Percentiles rank a stretch among this genome's conserved stretches.
Evolutionary conservation across 2,329 filamentous ascomycete genomes (phyloP).

Genomic region (Bretziella fagacearum): DNA sequence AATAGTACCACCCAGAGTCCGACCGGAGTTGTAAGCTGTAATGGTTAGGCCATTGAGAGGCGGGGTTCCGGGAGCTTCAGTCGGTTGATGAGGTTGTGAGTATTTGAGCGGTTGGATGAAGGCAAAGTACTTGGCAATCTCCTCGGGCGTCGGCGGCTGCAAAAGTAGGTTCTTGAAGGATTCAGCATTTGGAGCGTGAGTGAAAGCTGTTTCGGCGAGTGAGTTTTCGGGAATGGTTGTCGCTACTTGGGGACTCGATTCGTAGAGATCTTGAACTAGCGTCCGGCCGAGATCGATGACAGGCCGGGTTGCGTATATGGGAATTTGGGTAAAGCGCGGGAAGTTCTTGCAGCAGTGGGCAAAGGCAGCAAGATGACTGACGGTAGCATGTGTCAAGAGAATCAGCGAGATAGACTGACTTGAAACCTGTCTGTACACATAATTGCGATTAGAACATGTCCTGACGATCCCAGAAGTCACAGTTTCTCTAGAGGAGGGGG

Average conservation of each 20-base stretch:
- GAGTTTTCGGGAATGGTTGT: constrained; percentile 61
- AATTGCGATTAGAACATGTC: background rate
- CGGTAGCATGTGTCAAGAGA: constrained; percentile 84
- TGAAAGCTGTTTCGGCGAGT: constrained; percentile 33
- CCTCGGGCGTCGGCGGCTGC: constrained; percentile 61
- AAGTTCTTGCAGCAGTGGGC: constrained; percentile 96
- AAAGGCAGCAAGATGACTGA: constrained; percentile 80
- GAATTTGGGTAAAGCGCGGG: constrained; percentile 77
- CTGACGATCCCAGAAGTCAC: background rate
- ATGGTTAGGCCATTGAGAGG: constrained; percentile 82
- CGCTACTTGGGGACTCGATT: constrained; percentile 71
- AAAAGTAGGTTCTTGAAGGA: constrained; percentile 38
- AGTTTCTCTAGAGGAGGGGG: background rate
- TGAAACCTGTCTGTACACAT: constrained; percentile 53
- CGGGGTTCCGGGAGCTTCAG: constrained; percentile 72
- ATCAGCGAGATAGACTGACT: constrained; percentile 64
- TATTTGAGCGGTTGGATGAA: constrained; percentile 88
- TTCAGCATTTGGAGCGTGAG: constrained; percentile 16
- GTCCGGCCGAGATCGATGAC: constrained; percentile 88
- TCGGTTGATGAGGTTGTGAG: constrained; percentile 84
- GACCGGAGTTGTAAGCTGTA: constrained; percentile 91
- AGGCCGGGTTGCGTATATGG: constrained; percentile 83
- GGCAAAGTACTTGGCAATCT: constrained; percentile 84
- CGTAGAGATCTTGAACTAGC: constrained; percentile 79
- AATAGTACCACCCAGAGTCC: constrained; percentile 90